phyloP scores from a whole-genome alignment of 768 basidiomycete species.

The Lactarius quietus region DNA sequence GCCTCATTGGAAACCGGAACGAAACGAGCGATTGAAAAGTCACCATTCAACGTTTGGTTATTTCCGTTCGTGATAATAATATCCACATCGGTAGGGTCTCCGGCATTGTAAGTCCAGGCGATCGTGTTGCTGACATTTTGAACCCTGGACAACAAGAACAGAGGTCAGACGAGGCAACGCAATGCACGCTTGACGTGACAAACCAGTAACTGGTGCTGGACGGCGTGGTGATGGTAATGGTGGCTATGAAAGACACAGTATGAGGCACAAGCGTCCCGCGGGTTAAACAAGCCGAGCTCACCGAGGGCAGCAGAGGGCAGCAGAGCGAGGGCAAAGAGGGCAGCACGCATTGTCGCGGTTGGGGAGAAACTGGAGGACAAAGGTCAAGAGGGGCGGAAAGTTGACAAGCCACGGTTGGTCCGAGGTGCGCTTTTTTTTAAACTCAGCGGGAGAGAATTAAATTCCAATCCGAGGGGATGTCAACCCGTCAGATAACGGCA shows the following conservation, averaged over 20 bases:
- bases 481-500: slow-evolving; percentile 1
- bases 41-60: slow-evolving; percentile 36
- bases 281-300: slow-evolving; percentile 4
- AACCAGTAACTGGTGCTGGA: slow-evolving; percentile 35
- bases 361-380: slow-evolving; percentile 10
- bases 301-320: slow-evolving; percentile 31
- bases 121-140: slow-evolving; percentile 36
- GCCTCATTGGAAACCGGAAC: slow-evolving; percentile 34
- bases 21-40: slow-evolving; percentile 35
- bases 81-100: slow-evolving; percentile 36
- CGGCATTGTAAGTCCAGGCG: slow-evolving; percentile 33
- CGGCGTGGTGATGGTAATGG: slow-evolving; percentile 34
- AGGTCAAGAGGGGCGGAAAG: not conserved
- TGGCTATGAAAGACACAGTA: slow-evolving; percentile 23
- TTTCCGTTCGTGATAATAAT: slow-evolving; percentile 35
- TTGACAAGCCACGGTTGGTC: not conserved
- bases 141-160: slow-evolving; percentile 31
- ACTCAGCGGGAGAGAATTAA: slow-evolving; percentile 9
- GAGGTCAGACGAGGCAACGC: not conserved
- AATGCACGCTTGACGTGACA: not conserved
- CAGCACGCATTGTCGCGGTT: slow-evolving; percentile 32
- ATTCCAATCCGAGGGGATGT: not conserved
- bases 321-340: slow-evolving; percentile 29
- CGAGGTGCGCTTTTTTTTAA: slow-evolving; percentile 10
- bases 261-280: not conserved